phyloP scores from a whole-genome alignment of 192 early-diverging fungal species.

The Linnemannia exigua region DNA sequence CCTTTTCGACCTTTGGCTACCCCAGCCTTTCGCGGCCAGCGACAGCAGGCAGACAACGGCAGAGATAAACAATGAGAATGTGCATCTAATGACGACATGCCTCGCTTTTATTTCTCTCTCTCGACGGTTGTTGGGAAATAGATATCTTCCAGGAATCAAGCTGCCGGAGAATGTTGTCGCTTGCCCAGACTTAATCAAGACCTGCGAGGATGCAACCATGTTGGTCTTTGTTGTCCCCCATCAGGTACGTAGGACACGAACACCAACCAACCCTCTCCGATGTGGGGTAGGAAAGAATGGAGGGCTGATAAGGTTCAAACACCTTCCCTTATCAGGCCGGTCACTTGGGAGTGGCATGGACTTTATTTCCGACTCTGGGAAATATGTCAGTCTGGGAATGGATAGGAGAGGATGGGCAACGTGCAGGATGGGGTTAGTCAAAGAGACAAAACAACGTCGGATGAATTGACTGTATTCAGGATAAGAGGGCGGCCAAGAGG shows the following conservation, averaged over 20 bases:
- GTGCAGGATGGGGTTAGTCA: neutral
- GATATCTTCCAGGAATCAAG: slow-evolving; percentile 83
- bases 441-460: neutral
- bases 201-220: slow-evolving; percentile 85
- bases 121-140: slow-evolving; percentile 3
- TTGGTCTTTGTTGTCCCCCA: slow-evolving; percentile 96
- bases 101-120: neutral
- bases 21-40: neutral
- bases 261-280: neutral
- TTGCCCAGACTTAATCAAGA: slow-evolving; percentile 80
- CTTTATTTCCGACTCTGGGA: neutral
- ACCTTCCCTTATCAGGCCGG: slow-evolving; percentile 7
- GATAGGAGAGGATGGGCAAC: neutral
- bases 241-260: slow-evolving; percentile 64
- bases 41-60: neutral
- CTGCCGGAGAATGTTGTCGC: slow-evolving; percentile 90
- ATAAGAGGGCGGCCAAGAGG: neutral
- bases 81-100: neutral
- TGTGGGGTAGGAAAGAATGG: slow-evolving; percentile 1
- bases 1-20: neutral
- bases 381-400: neutral
- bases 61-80: neutral
- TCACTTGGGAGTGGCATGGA: neutral
- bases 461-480: neutral
- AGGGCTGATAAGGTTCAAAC: neutral